phyloP scores from a whole-genome alignment of 2,329 filamentous ascomycete genomes.

The Neobulgaria alba region DNA sequence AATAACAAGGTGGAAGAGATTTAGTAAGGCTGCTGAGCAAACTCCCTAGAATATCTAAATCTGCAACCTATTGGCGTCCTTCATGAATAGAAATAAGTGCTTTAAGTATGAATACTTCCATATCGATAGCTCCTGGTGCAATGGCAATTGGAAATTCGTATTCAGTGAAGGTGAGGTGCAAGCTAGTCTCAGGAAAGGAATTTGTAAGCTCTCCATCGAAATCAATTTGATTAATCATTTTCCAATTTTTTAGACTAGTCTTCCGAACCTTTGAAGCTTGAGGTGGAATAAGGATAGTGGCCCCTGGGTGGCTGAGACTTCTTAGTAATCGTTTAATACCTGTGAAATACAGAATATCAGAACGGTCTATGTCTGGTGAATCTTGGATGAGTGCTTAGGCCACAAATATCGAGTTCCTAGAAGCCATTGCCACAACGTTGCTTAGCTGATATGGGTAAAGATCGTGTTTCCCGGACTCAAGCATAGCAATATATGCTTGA shows the following conservation, averaged over 20 bases:
- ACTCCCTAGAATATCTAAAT: conserved; percentile 16
- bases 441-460: background rate
- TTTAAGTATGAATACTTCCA: conserved; percentile 14
- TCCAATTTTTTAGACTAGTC: conserved; percentile 8
- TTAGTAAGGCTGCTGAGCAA: background rate
- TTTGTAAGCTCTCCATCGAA: conserved; percentile 7
- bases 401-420: conserved; percentile 23
- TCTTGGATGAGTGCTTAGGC: conserved; percentile 18
- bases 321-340: conserved; percentile 20
- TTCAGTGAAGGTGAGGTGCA: conserved; percentile 19
- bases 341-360: background rate
- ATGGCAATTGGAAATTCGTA: conserved; percentile 10
- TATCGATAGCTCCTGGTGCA: conserved; percentile 10
- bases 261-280: conserved; percentile 4
- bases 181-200: conserved; percentile 9
- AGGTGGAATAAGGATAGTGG: conserved; percentile 10
- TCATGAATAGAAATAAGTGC: conserved; percentile 18
- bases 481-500: conserved; percentile 9
- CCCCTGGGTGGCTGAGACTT: conserved; percentile 12
- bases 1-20: background rate
- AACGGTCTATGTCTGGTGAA: conserved; percentile 6
- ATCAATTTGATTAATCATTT: conserved; percentile 4
- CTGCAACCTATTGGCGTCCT: conserved; percentile 19
- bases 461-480: conserved; percentile 9
- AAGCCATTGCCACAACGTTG: conserved; percentile 20